Conservation (phyloP, 805 yeast genomes). For the Wickerhamomyces rabaulensis region DNA sequence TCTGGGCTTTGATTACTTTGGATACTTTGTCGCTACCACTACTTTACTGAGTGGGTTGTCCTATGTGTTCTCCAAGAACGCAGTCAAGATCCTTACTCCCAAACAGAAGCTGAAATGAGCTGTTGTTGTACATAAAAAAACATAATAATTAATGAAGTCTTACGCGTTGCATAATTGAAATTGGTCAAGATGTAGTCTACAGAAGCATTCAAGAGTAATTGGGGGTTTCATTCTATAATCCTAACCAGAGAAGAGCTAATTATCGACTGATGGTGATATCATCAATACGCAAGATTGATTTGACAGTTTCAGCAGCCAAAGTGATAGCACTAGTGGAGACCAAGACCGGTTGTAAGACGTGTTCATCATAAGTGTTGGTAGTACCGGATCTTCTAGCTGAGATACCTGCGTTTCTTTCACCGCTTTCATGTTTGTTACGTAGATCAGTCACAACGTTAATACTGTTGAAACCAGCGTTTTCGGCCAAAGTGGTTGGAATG, state of each 20-base stretch:
- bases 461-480: conserved; percentile 95
- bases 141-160: neutral
- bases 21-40: conserved; percentile 59
- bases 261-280: conserved; percentile 91
- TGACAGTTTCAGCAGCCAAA: conserved; percentile 93
- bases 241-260: conserved; percentile 3
- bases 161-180: neutral
- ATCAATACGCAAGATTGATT: conserved; percentile 92
- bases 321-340: conserved; percentile 93
- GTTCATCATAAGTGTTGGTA: conserved; percentile 85
- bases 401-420: conserved; percentile 92
- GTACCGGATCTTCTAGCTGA: conserved; percentile 93
- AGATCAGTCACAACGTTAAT: conserved; percentile 87
- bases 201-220: neutral
- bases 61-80: conserved; percentile 64
- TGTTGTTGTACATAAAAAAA: neutral
- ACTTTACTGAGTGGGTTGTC: conserved; percentile 76
- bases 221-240: conserved; percentile 1
- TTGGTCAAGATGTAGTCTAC: neutral
- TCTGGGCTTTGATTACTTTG: conserved; percentile 30
- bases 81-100: conserved; percentile 48
- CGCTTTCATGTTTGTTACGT: conserved; percentile 85
- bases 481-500: conserved; percentile 91
- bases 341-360: conserved; percentile 92
- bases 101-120: conserved; percentile 2